Conservation (phyloP, 1,284 basidiomycete genomes). For the Sporisorium sorghi region DNA sequence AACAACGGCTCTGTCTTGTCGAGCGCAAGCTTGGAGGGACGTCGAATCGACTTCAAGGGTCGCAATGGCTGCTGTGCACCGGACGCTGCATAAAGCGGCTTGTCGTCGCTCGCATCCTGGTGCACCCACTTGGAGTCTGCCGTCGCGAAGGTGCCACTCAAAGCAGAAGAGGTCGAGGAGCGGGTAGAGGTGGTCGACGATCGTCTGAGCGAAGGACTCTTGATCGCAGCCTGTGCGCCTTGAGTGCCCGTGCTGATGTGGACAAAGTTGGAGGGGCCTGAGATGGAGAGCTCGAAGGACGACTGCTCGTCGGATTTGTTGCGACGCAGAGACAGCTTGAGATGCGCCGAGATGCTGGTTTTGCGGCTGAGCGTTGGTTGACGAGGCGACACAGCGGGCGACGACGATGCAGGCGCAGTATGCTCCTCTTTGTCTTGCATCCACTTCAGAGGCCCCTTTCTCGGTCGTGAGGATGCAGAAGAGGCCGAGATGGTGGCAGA, state of each 20-base stretch:
- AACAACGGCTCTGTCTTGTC: not conserved
- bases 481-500: constrained; percentile 18
- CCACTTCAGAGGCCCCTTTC: constrained; percentile 27
- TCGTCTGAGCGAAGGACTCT: constrained; percentile 6
- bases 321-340: constrained; percentile 26
- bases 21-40: constrained; percentile 20
- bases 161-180: constrained; percentile 13
- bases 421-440: constrained; percentile 39
- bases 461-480: constrained; percentile 9
- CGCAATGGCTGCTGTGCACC: constrained; percentile 17
- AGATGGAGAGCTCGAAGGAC: constrained; percentile 11
- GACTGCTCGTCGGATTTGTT: constrained; percentile 22
- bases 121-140: not conserved
- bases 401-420: not conserved
- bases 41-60: constrained; percentile 33
- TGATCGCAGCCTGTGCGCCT: not conserved
- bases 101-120: constrained; percentile 8
- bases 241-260: constrained; percentile 30
- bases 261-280: constrained; percentile 34
- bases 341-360: constrained; percentile 34
- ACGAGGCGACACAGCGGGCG: constrained; percentile 2
- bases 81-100: constrained; percentile 8
- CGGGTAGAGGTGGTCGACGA: constrained; percentile 7
- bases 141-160: not conserved
- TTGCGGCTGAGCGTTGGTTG: constrained; percentile 31